Base-by-base conservation (phyloP, 768 basidiomycete genomes). In the Pilatotrama ljubarskyi region DNA sequence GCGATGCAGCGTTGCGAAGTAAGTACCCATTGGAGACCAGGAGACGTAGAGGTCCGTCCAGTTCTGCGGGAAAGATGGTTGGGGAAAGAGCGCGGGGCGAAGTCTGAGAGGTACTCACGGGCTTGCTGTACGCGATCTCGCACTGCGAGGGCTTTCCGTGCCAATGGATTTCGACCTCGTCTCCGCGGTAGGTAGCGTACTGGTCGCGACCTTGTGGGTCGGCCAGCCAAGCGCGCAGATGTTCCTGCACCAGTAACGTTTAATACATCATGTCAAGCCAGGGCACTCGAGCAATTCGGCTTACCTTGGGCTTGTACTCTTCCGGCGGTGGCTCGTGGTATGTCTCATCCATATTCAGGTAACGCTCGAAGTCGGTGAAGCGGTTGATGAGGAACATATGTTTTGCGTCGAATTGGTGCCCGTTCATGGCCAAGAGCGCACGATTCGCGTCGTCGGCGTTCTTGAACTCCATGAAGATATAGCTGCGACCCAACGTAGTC, bases 1-100 rank as follows among this genome's bases (percentile, higher is more conserved):
- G 40, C 93, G 86, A 72, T 98, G 95, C 47, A 98, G 83, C 1
- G 96, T 95, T 38, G 94, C 89, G 62, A 98, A 81, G 71, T 89
- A 93, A n/a, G 95, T 98, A 35, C 97, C 97, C 53, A 90, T 81
- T 18, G 95, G 95, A 20, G 97, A 98, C 97, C 97, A 99, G 29
- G 91, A 89, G 18, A 94, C 88, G 75, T 96, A 99, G 51, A 96
- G 84, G 70, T 98, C 95, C 69, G 93, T 97, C 94, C 97, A 98
- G 71, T 91, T 90, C 92, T 93, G 68, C 3, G 18, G n/a, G 6
- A 25, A 15, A 38, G 10, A 22, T 42, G 35, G 44, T 10, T 15
- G 22, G 29, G 65, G 60, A 26, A 41, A 13, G 22, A 10, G 29
- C 4, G 29, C 5, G 5, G 29, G 29, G 10, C 29, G 29, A 32